Conservation (phyloP, 208 protist genomes). For the Trypanosoma scelopori region DNA sequence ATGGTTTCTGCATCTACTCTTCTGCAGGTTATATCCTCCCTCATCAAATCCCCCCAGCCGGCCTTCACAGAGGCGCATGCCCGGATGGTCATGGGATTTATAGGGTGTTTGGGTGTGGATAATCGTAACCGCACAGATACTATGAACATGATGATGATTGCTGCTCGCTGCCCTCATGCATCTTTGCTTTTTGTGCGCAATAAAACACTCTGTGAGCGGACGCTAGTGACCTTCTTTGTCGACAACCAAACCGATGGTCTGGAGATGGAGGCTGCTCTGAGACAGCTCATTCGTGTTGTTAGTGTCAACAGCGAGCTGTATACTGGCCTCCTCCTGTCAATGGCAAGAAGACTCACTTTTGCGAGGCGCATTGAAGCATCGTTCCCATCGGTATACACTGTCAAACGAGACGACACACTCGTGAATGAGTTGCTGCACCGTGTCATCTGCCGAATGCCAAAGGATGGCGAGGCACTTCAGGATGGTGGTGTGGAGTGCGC, state of each 20-base stretch:
- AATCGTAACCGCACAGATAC: conserved; percentile 9
- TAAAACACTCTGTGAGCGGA: background rate
- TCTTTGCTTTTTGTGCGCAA: conserved; percentile 12
- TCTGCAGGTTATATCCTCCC: conserved; percentile 15
- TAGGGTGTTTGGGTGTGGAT: background rate
- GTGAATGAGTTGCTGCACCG: conserved; percentile 11
- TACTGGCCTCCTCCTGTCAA: conserved; percentile 9
- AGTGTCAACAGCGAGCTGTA: conserved; percentile 7
- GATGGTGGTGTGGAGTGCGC: background rate
- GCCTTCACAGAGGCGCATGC: conserved; percentile 15
- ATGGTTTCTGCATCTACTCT: conserved; percentile 30
- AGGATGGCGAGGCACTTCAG: background rate
- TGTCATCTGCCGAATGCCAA: conserved; percentile 15
- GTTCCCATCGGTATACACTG: background rate
- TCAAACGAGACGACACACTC: conserved; percentile 4
- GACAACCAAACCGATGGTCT: background rate
- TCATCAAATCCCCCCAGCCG: conserved; percentile 18
- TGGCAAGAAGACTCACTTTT: conserved; percentile 7
- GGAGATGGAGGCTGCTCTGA: conserved; percentile 7
- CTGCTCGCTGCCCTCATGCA: conserved; percentile 20
- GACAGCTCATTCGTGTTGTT: conserved; percentile 11
- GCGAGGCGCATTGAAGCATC: background rate
- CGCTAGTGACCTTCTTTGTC: conserved; percentile 7
- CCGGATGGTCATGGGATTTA: background rate
- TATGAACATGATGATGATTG: conserved; percentile 22